A percentile compares a stretch with the other conserved stretches of the same genome.
phyloP scores from a whole-genome alignment of 306 rosid species.

The Glycine soja region DNA sequence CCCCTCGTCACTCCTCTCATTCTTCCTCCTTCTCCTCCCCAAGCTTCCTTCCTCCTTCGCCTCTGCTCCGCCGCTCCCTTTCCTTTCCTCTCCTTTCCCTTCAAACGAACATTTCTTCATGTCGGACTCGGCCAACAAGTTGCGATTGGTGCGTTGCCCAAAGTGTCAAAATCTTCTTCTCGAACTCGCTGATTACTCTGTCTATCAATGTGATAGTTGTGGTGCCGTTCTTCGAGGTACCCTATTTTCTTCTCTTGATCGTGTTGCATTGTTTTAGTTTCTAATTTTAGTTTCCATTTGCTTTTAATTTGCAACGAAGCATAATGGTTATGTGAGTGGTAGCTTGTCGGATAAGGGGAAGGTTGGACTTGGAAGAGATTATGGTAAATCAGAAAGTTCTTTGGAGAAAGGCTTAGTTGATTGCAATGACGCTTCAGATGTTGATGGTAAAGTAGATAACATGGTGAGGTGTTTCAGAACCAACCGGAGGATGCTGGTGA shows the following conservation, averaged over 20 bases:
- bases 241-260: background rate
- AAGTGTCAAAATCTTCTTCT: too few relatives aligned
- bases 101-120: constrained; percentile 45
- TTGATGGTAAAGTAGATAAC: too few relatives aligned
- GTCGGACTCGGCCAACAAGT: constrained; percentile 68
- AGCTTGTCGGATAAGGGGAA: constrained; percentile 69
- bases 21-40: too few relatives aligned
- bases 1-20: too few relatives aligned
- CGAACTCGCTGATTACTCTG: constrained; percentile 87
- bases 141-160: constrained; percentile 89
- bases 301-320: constrained; percentile 71
- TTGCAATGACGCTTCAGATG: too few relatives aligned
- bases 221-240: constrained; percentile 93
- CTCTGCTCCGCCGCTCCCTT: too few relatives aligned
- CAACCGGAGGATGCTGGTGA: too few relatives aligned
- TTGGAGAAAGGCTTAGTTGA: constrained; percentile 59
- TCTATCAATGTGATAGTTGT: constrained; percentile 94
- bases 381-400: constrained; percentile 57
- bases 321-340: constrained; percentile 66
- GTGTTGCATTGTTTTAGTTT: constrained; percentile 13
- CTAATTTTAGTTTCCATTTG: constrained; percentile 35
- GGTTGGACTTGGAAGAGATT: constrained; percentile 55
- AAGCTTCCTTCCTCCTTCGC: too few relatives aligned
- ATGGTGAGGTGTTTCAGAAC: too few relatives aligned
- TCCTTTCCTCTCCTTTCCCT: too few relatives aligned